Conservation (phyloP, 2,329 filamentous ascomycete species). For the Helotiales sp. region DNA sequence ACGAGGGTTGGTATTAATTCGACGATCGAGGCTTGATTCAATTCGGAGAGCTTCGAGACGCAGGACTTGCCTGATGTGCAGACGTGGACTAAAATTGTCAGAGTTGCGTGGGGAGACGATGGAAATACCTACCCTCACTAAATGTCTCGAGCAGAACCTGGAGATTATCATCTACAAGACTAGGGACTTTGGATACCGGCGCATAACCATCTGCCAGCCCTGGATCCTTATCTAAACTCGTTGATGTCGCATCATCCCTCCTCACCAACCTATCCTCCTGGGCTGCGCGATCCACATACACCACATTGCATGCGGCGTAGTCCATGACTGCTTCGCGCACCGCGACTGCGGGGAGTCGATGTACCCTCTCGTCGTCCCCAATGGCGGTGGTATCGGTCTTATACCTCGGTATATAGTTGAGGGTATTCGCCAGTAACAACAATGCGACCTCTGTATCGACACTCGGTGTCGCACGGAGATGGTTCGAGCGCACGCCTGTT, state of each 20-base stretch:
- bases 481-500: slow-evolving; percentile 26
- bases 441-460: slow-evolving; percentile 15
- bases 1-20: slow-evolving; percentile 55
- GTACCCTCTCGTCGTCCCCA: slow-evolving; percentile 27
- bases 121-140: slow-evolving; percentile 43
- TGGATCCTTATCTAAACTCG: slow-evolving; percentile 25
- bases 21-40: slow-evolving; percentile 45
- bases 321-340: slow-evolving; percentile 39
- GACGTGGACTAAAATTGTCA: slow-evolving; percentile 47
- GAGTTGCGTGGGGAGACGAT: slow-evolving; percentile 6
- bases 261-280: slow-evolving; percentile 38
- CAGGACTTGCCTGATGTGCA: slow-evolving; percentile 53
- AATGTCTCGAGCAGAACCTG: slow-evolving; percentile 50
- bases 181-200: slow-evolving; percentile 17
- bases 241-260: slow-evolving; percentile 33
- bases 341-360: slow-evolving; percentile 25
- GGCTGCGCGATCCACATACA: slow-evolving; percentile 44
- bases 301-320: slow-evolving; percentile 43
- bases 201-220: slow-evolving; percentile 17
- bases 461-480: slow-evolving; percentile 22
- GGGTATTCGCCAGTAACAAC: slow-evolving; percentile 8
- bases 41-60: slow-evolving; percentile 50
- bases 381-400: slow-evolving; percentile 7
- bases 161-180: slow-evolving; percentile 47
- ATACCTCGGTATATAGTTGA: slow-evolving; percentile 3